Conservation (phyloP, 2,329 filamentous ascomycete species). For the Chrysoporthe deuterocubensis region DNA sequence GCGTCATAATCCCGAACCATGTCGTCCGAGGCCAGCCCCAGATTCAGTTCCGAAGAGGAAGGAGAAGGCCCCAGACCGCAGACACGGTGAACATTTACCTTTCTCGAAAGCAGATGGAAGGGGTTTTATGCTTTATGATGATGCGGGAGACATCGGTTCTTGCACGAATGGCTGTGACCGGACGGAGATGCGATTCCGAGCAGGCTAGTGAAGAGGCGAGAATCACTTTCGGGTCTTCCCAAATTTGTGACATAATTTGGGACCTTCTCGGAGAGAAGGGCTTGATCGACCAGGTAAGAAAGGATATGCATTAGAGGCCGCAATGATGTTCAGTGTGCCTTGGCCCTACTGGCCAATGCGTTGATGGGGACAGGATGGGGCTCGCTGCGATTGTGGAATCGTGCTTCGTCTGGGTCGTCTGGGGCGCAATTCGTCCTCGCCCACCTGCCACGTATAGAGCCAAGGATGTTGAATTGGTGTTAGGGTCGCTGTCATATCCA, state of each 20-base stretch:
- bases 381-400: neutral
- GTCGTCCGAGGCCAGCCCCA: neutral
- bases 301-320: slow-evolving; percentile 15
- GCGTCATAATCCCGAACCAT: slow-evolving; percentile 17
- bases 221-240: neutral
- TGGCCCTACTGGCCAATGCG: slow-evolving; percentile 16
- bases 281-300: slow-evolving; percentile 5
- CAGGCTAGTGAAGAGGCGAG: slow-evolving; percentile 17
- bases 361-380: neutral
- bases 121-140: neutral
- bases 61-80: slow-evolving; percentile 12
- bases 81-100: slow-evolving; percentile 14
- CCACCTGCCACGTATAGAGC: slow-evolving; percentile 1
- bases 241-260: neutral
- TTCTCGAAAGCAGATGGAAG: slow-evolving; percentile 12
- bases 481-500: neutral
- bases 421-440: neutral
- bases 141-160: slow-evolving; percentile 7
- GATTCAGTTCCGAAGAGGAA: slow-evolving; percentile 19
- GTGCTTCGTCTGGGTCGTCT: neutral
- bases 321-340: slow-evolving; percentile 20
- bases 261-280: neutral
- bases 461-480: neutral
- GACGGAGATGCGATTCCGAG: slow-evolving; percentile 19
- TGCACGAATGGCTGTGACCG: slow-evolving; percentile 19